Conservation (phyloP, 2,329 filamentous ascomycete genomes). For the Colletotrichum shisoi region DNA sequence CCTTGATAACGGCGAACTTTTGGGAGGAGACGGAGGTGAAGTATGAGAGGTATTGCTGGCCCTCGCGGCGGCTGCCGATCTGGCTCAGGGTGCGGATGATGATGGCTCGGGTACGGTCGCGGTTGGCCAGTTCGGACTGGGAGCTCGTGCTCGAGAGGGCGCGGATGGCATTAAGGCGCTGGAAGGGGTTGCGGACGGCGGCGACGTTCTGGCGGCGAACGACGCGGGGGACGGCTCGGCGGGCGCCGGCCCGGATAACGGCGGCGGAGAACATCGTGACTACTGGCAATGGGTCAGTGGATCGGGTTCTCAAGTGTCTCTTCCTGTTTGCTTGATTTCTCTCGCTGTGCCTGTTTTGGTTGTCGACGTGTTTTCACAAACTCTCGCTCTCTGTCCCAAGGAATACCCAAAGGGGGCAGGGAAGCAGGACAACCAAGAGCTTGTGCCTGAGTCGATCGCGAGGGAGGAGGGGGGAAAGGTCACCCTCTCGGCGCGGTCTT, state of each 20-base stretch:
- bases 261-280: slow-evolving; percentile 55
- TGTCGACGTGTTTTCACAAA: neutral
- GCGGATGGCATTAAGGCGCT: slow-evolving; percentile 42
- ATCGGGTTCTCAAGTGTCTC: neutral
- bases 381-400: neutral
- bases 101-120: slow-evolving; percentile 75
- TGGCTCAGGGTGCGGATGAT: slow-evolving; percentile 92
- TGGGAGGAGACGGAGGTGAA: slow-evolving; percentile 97
- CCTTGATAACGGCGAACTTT: slow-evolving; percentile 98
- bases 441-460: slow-evolving; percentile 4
- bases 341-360: neutral
- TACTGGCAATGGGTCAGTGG: slow-evolving; percentile 15
- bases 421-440: neutral
- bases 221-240: slow-evolving; percentile 51
- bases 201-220: slow-evolving; percentile 39
- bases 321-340: no score
- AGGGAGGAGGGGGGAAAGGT: slow-evolving; percentile 1
- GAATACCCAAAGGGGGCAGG: neutral
- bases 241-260: slow-evolving; percentile 55
- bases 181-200: slow-evolving; percentile 41
- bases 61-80: slow-evolving; percentile 94
- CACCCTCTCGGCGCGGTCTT: slow-evolving; percentile 4
- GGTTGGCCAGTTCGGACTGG: slow-evolving; percentile 48
- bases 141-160: slow-evolving; percentile 47
- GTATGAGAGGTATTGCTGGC: slow-evolving; percentile 96